Conservation (phyloP, 306 rosid species). For the Acacia melanoxylon region DNA sequence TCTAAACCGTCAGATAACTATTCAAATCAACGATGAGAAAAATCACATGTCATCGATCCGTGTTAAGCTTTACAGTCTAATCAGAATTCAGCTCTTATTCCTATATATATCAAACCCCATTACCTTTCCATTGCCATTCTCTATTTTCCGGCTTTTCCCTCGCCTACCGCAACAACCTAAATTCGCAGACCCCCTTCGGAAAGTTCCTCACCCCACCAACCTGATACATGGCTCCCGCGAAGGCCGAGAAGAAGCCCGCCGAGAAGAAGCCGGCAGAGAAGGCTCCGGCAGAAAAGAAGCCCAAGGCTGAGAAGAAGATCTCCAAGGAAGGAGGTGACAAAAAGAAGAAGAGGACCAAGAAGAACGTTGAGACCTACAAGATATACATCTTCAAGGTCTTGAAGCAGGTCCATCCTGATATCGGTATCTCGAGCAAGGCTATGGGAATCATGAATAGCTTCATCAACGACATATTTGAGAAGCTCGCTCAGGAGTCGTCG, state of each 20-base stretch:
- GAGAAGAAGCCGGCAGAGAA: conserved; percentile 67
- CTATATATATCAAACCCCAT: conserved; percentile 22
- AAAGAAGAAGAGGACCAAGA: conserved; percentile 73
- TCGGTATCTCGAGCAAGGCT: conserved; percentile 81
- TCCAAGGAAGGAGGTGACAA: conserved; percentile 65
- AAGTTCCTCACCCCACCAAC: not conserved
- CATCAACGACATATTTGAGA: conserved; percentile 78
- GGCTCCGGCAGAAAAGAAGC: conserved; percentile 58
- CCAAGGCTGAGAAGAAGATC: conserved; percentile 78
- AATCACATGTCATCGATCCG: conserved; percentile 25
- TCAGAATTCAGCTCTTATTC: not conserved
- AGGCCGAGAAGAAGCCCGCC: conserved; percentile 73
- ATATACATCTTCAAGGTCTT: conserved; percentile 82
- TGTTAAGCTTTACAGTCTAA: conserved; percentile 4
- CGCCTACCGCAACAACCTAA: not conserved
- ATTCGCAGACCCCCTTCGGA: not conserved
- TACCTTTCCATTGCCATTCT: not conserved
- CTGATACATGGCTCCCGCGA: conserved; percentile 62
- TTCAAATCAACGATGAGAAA: not conserved
- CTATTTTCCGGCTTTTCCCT: not conserved
- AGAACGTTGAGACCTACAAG: conserved; percentile 73
- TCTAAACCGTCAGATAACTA: conserved; percentile 25
- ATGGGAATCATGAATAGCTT: conserved; percentile 89
- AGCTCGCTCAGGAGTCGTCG: conserved; percentile 72
- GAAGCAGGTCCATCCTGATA: conserved; percentile 77